These are phyloP conservation scores for Lipomyces yamanashiensis DNA, from an alignment of 805 yeast species.

Conservation along the genomic window DNA sequence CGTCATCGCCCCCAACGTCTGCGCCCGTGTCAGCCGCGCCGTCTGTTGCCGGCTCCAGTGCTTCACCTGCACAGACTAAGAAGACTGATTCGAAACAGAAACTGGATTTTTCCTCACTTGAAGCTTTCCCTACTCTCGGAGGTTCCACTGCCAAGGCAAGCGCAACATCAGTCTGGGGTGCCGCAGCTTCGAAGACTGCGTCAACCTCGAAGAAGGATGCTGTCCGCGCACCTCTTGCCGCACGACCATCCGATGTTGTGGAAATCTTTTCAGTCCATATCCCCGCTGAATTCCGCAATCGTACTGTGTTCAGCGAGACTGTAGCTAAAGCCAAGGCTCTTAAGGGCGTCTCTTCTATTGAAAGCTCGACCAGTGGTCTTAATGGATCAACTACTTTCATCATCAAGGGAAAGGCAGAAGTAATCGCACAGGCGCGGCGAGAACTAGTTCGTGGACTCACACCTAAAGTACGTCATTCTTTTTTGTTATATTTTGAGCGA, in stretches of 20 bases:
- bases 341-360: slow-evolving; percentile 26
- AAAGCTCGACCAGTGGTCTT: slow-evolving; percentile 31
- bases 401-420: slow-evolving; percentile 72
- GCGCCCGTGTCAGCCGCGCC: slow-evolving; percentile 15
- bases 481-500: background rate
- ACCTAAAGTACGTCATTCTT: slow-evolving; percentile 58
- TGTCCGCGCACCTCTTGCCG: slow-evolving; percentile 43
- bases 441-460: slow-evolving; percentile 77
- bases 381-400: slow-evolving; percentile 66
- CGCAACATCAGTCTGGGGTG: slow-evolving; percentile 37
- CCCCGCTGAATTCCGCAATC: slow-evolving; percentile 57
- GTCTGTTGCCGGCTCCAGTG: slow-evolving; percentile 14
- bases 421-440: slow-evolving; percentile 71
- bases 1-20: slow-evolving; percentile 26
- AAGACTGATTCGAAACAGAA: slow-evolving; percentile 22
- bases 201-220: slow-evolving; percentile 39
- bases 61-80: slow-evolving; percentile 11
- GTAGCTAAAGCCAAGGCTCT: slow-evolving; percentile 49
- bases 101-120: slow-evolving; percentile 41
- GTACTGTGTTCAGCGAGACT: slow-evolving; percentile 71
- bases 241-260: slow-evolving; percentile 66
- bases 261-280: slow-evolving; percentile 78
- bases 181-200: slow-evolving; percentile 22
- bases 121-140: slow-evolving; percentile 44
- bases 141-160: slow-evolving; percentile 16